Base-by-base conservation (phyloP, 2,329 filamentous ascomycete species). In the Ceratocystis ficicola region DNA sequence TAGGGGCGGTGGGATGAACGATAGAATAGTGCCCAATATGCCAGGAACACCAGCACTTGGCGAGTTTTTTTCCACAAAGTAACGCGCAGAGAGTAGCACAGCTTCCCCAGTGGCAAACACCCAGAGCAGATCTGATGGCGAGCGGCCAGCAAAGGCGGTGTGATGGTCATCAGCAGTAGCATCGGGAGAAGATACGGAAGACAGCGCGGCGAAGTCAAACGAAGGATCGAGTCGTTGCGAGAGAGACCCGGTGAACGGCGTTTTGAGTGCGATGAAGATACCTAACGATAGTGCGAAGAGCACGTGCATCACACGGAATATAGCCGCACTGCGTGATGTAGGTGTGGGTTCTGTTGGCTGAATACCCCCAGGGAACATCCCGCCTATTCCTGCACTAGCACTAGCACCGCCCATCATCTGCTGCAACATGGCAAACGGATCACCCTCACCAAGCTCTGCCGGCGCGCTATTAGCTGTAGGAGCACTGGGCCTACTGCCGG, bases 101-200 rank as follows among this genome's bases (percentile, higher is more conserved):
- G 89, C 80, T 76, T 94, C 88, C 41, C 84, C 86, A 0, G 88
- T 90, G 5, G 88, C 86, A 73, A 93, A 94, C n/a, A 88, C 81
- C 78, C 86, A 90, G 75, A 93, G 75, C 91, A 86, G 68, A 80
- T 79, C 59, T 77, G 77, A 50, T 78, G 73, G 44, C 74, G 65
- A 66, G 36, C 62, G 61, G 17, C 63, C 28, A 12, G 59, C 20
- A 3, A 50, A 10, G 17, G n/a, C 41, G 5, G 44, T 30, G 3
- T 15, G 7, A 17, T 36, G n/a, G 72, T 66, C 44, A 28, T 28
- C 61, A n/a, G 61, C 73, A 72, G 63, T 74, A 74, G 64, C 76
- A 70, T 65, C 28, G 32, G 55, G 28, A 8, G 41, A 72, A 68
- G 67, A 71, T 62, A n/a, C 68, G 46, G 50, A 66, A n/a, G 25